Conservation (phyloP, 192 early-diverging fungal genomes). For the Diversispora epigaea region DNA sequence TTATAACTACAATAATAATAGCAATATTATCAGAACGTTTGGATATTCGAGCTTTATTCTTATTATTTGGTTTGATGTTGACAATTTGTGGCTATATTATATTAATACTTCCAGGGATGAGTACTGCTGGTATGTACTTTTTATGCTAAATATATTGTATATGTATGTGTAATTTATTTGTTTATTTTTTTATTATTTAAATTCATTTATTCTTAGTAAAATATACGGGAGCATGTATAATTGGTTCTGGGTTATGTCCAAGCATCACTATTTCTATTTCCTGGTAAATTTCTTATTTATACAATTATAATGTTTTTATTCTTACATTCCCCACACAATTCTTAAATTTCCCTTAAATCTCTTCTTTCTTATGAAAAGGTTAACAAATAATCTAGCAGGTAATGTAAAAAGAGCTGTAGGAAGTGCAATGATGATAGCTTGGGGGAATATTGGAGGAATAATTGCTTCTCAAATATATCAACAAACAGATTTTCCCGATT, state of each 20-base stretch:
- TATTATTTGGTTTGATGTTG: not conserved
- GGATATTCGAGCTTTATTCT: not conserved
- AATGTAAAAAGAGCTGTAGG: slow-evolving; percentile 73
- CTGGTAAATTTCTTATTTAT: slow-evolving; percentile 46
- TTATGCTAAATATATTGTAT: too few species aligned
- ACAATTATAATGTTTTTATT: slow-evolving; percentile 44
- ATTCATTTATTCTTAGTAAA: slow-evolving; percentile 2
- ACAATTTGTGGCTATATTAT: slow-evolving; percentile 1
- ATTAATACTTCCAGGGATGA: not conserved
- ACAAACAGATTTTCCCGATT: too few species aligned
- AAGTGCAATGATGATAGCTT: slow-evolving; percentile 62
- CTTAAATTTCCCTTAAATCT: slow-evolving; percentile 34
- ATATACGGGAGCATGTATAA: not conserved
- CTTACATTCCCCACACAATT: slow-evolving; percentile 27
- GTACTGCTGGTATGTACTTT: not conserved
- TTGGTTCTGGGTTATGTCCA: not conserved
- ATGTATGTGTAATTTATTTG: not conserved
- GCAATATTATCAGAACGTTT: slow-evolving; percentile 6
- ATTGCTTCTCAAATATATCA: slow-evolving; percentile 71
- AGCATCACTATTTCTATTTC: slow-evolving; percentile 37
- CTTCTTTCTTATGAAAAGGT: slow-evolving; percentile 57
- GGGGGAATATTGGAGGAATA: slow-evolving; percentile 73
- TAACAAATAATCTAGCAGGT: slow-evolving; percentile 67
- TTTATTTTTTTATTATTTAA: not conserved
- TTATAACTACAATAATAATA: not conserved